Evolutionary conservation across 257 asterid species (phyloP).

Genomic region (Solanum stenotomum): DNA sequence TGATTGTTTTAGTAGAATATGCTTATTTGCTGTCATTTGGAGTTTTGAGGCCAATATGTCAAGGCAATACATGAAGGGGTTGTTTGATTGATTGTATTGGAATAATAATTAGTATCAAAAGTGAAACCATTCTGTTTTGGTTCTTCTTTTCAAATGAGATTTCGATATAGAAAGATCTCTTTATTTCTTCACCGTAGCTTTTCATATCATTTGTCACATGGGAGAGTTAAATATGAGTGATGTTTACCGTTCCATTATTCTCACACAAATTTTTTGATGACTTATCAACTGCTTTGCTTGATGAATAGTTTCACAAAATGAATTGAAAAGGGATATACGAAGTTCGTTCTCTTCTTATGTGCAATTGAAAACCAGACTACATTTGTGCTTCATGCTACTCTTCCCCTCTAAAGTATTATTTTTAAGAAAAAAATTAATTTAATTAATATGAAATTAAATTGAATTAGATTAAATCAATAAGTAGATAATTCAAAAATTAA

Average conservation of each 20-base stretch:
- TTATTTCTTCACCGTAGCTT: background rate
- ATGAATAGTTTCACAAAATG: background rate
- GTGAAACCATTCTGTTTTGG: background rate
- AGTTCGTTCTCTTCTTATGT: background rate
- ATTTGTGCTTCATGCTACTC: background rate
- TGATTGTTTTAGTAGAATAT: background rate
- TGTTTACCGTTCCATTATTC: background rate
- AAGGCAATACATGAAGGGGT: background rate
- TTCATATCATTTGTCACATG: background rate
- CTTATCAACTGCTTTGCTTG: background rate
- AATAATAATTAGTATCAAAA: background rate
- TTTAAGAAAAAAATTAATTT: background rate
- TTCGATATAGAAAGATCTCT: background rate
- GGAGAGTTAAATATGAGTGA: background rate
- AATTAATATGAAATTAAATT: too few relatives aligned
- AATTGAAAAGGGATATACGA: background rate
- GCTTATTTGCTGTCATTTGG: background rate
- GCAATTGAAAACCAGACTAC: background rate
- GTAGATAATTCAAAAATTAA: too few relatives aligned
- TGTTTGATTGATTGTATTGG: background rate
- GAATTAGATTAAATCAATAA: too few relatives aligned
- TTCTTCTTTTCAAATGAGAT: background rate
- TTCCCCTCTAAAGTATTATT: background rate
- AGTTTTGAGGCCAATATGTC: background rate
- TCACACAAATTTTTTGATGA: background rate